Evolutionary conservation across 2,329 filamentous ascomycete species (phyloP), one percentile per base, ranked within the genome.

Genomic region (Fusarium sacchari): DNA sequence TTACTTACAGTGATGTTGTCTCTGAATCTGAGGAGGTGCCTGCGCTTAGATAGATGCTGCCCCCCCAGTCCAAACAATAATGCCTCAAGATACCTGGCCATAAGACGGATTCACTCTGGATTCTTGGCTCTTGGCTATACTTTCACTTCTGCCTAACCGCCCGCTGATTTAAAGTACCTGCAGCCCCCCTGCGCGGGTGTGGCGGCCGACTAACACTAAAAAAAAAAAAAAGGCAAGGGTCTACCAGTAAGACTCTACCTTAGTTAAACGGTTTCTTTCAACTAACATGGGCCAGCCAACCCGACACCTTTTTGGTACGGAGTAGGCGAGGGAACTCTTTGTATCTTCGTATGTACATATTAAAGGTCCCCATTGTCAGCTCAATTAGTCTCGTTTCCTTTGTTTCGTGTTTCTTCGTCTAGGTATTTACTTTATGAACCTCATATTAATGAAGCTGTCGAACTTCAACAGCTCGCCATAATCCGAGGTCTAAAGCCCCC

Each of bases 111-210:
- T 57, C 47, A 20, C 28, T 49, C 17, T 49, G n/a, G 18, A 20
- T 28, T 44, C 56, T 49, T 68, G 63, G 46, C 63, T 62, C 47
- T 47, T 49, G 37, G 50, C 43, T 60, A 39, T 67, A 67, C 53
- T 50, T 60, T 20, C 24, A 39, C 12, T 13, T 40, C 28, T 24
- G 26, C 28, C 14, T 46, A 60, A n/a, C 53, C 24, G 28, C 40
- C 36, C n/a, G 40, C 42, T 7, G 32, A 49, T 30, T 32, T 10
- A 7, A 34, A 55, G 64, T 63, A 68, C 56, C 36, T 52, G 28
- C n/a, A 34, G 39, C n/a, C 43, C 40, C 53, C 53, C 30, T 60
- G 56, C 36, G 50, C 58, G 43, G 50, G 43, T 69, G 58, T 69
- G 58, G 65, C 67, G 67, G 59, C 44, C 43, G 49, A 57, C 49